These are phyloP conservation scores for Fennellomyces sp. DNA, from an alignment of 371 early-diverging fungal species.

Conservation along the genomic window DNA sequence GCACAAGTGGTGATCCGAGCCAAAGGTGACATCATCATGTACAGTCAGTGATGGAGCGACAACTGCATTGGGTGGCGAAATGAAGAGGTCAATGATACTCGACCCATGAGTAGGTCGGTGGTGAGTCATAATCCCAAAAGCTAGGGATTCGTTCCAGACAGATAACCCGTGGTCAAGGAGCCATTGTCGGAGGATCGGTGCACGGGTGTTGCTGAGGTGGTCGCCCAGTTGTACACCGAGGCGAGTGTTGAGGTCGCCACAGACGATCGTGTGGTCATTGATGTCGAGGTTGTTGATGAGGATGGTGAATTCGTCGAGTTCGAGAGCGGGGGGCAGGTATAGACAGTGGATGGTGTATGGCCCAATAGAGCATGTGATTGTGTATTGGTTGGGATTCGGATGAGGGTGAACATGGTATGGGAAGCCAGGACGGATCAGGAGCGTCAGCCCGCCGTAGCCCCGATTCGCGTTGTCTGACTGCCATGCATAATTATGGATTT, in stretches of 20 bases:
- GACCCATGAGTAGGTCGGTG: not conserved
- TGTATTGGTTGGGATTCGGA: not conserved
- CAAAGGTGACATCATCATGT: not conserved
- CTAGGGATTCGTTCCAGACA: not conserved
- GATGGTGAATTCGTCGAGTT: not conserved
- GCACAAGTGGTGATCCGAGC: constrained; percentile 9
- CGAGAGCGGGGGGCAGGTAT: not conserved
- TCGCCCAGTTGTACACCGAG: not conserved
- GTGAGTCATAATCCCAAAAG: not conserved
- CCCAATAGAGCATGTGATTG: not conserved
- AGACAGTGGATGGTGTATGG: constrained; percentile 2
- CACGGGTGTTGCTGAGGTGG: not conserved
- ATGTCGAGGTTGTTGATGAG: not conserved
- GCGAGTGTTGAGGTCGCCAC: constrained; percentile 10
- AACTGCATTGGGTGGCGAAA: not conserved
- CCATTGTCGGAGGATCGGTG: not conserved
- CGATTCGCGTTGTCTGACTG: not conserved
- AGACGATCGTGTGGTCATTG: not conserved
- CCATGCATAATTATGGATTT: constrained; percentile 2
- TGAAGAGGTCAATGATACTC: constrained; percentile 11
- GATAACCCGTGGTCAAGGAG: not conserved
- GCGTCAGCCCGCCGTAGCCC: constrained; percentile 1
- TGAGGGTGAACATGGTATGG: not conserved
- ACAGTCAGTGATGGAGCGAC: not conserved
- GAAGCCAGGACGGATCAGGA: not conserved